A percentile compares a stretch with the other conserved stretches of the same genome.
Evolutionary conservation across 345 rosid species (phyloP).

Genomic region (Eucalyptus pauciflora): DNA sequence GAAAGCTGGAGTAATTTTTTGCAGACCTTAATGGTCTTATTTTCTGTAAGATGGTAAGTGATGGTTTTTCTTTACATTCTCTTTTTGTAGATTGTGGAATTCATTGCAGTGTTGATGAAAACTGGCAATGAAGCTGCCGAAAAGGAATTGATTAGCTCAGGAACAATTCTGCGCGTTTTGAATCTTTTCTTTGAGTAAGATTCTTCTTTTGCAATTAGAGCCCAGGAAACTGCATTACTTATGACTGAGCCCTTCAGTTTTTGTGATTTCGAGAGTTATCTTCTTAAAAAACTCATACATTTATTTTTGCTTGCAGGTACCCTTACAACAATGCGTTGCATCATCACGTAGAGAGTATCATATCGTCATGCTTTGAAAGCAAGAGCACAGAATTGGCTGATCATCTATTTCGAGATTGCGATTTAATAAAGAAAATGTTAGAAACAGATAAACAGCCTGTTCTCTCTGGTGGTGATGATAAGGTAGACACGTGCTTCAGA

Average conservation of each 20-base stretch:
- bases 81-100: conserved; percentile 78
- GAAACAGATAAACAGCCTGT: conserved; percentile 57
- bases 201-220: neutral
- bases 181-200: conserved; percentile 88
- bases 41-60: neutral
- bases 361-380: conserved; percentile 75
- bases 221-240: neutral
- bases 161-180: conserved; percentile 60
- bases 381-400: conserved; percentile 48
- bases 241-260: neutral
- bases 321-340: conserved; percentile 94
- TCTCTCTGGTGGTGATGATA: conserved; percentile 38
- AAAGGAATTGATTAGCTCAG: conserved; percentile 73
- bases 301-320: conserved; percentile 40
- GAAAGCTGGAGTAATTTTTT: neutral
- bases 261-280: neutral
- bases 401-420: conserved; percentile 75
- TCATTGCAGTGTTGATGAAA: conserved; percentile 79
- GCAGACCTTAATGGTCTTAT: neutral
- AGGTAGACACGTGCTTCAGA: neutral
- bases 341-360: conserved; percentile 90
- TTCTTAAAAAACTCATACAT: neutral
- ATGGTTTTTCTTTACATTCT: neutral
- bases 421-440: conserved; percentile 65
- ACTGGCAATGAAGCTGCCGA: conserved; percentile 77